Evolutionary conservation across 495 filamentous ascomycete species (phyloP).

Genomic region (Sphaerosporella brunnea): DNA sequence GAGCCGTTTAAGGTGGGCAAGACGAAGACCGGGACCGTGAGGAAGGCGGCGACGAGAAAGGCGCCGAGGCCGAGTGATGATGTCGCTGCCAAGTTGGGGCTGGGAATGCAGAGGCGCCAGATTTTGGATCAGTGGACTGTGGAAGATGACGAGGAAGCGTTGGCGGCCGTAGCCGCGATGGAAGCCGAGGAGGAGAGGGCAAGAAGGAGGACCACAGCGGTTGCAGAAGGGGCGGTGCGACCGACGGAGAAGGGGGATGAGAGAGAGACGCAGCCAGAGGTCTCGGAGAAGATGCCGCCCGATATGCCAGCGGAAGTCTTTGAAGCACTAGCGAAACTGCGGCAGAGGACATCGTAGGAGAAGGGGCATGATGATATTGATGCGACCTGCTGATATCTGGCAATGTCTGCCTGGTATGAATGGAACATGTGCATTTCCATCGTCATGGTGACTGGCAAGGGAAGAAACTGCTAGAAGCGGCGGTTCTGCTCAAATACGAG

Average conservation of each 20-base stretch:
- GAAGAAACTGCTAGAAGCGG: too few species aligned
- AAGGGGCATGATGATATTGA: too few species aligned
- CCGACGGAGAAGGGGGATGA: slow-evolving; percentile 5
- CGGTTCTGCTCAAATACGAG: too few species aligned
- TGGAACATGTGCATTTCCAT: too few species aligned
- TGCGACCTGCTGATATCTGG: too few species aligned
- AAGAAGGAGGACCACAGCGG: background rate
- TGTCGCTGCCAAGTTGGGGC: slow-evolving; percentile 29
- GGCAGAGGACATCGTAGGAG: slow-evolving; percentile 24
- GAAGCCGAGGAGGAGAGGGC: slow-evolving; percentile 20
- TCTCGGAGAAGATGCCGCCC: slow-evolving; percentile 12
- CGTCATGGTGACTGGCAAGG: too few species aligned
- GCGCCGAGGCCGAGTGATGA: slow-evolving; percentile 14
- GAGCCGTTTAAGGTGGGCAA: slow-evolving; percentile 66
- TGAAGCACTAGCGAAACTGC: slow-evolving; percentile 39
- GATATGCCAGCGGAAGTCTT: slow-evolving; percentile 36
- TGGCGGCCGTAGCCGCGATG: slow-evolving; percentile 32
- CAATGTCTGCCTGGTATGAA: too few species aligned
- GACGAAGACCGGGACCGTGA: slow-evolving; percentile 18
- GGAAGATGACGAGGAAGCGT: slow-evolving; percentile 33
- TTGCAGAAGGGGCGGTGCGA: background rate
- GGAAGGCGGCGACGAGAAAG: slow-evolving; percentile 12
- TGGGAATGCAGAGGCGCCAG: slow-evolving; percentile 24
- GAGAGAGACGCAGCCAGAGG: slow-evolving; percentile 4
- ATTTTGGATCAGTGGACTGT: slow-evolving; percentile 9